Evolutionary conservation across 2,329 filamentous ascomycete species (phyloP).

Genomic region (Clonostachys chloroleuca): DNA sequence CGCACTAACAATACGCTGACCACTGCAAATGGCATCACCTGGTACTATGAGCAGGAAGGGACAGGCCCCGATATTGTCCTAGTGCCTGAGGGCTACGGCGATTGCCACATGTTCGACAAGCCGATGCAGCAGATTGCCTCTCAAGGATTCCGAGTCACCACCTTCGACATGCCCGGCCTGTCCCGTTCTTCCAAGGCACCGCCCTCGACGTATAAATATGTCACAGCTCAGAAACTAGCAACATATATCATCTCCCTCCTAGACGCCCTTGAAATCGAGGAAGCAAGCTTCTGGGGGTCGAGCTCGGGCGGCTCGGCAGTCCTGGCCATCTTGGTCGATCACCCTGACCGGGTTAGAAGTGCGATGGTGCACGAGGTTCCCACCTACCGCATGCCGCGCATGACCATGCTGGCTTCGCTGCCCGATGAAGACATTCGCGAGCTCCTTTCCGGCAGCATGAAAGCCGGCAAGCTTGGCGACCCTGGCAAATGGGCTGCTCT

Average conservation of each 20-base stretch:
- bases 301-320: slow-evolving; percentile 1
- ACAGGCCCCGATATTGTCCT: slow-evolving; percentile 1
- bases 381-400: not conserved
- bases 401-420: not conserved
- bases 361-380: slow-evolving; percentile 1
- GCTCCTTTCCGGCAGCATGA: too few relatives aligned
- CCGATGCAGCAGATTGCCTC: not conserved
- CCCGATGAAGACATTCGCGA: not conserved
- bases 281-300: not conserved
- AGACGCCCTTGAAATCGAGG: not conserved
- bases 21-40: not conserved
- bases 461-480: not conserved
- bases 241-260: not conserved
- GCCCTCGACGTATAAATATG: not conserved
- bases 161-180: slow-evolving; percentile 3
- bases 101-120: slow-evolving; percentile 1
- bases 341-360: not conserved
- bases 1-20: too few relatives aligned
- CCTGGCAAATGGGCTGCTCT: not conserved
- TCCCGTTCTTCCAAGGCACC: slow-evolving; percentile 1
- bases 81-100: slow-evolving; percentile 1
- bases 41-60: slow-evolving; percentile 4
- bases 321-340: not conserved
- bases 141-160: slow-evolving; percentile 1
- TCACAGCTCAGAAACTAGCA: slow-evolving; percentile 1